phyloP scores from a whole-genome alignment of 2,329 filamentous ascomycete species.

The Nannizzia gypsea region DNA sequence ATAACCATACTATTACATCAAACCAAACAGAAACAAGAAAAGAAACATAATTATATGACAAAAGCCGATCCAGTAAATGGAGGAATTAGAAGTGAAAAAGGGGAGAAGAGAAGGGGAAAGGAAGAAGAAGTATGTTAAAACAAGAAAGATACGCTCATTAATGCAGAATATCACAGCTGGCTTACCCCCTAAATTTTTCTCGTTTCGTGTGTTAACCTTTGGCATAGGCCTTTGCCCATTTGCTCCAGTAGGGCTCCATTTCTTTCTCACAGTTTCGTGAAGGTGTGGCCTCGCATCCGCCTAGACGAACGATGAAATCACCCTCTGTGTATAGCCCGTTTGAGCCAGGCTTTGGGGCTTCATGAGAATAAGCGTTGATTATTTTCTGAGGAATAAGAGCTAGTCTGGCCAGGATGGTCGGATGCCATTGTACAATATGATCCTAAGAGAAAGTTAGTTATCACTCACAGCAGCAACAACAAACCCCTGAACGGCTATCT shows the following conservation, averaged over 20 bases:
- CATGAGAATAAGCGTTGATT: conserved; percentile 64
- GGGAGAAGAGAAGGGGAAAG: not conserved
- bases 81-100: not conserved
- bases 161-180: not conserved
- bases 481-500: not conserved
- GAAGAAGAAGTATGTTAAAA: not conserved
- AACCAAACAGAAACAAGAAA: not conserved
- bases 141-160: conserved; percentile 1
- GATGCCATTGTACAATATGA: conserved; percentile 91
- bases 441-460: conserved; percentile 42
- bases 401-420: conserved; percentile 81
- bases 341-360: conserved; percentile 25
- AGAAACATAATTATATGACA: not conserved
- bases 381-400: conserved; percentile 77
- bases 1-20: conserved; percentile 1
- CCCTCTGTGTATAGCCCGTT: conserved; percentile 65
- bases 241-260: conserved; percentile 45
- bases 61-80: not conserved
- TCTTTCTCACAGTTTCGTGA: conserved; percentile 59
- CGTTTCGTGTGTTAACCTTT: not conserved
- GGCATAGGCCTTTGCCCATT: conserved; percentile 28
- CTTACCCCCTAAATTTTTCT: not conserved
- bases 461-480: not conserved
- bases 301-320: conserved; percentile 71
- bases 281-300: conserved; percentile 51